Evolutionary conservation across 208 protist genomes (phyloP), one percentile per base, ranked within the genome.

Genomic region (Trypanosoma vivax): DNA sequence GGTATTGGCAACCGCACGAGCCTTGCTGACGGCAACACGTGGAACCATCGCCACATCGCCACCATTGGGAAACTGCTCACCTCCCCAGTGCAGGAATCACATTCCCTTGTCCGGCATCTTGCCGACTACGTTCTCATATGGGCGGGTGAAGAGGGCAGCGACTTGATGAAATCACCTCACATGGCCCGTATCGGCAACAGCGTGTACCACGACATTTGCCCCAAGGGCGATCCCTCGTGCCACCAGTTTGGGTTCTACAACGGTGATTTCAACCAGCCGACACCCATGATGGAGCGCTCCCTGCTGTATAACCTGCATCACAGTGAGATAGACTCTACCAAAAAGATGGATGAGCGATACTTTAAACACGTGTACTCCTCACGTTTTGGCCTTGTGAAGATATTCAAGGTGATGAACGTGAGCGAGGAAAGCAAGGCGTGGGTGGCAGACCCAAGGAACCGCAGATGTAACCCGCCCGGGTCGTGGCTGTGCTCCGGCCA

Each of bases 21-120:
- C 19, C 67, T 99, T 24, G 96, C 97, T 16, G 97, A 99, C 73
- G 98, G 98, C 68, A 99, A 99, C 90, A 99, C 97, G 2, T 99
- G 97, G 95, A 99, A 99, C 71, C 97, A 98, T 77, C 92, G 91
- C 46, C 97, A 99, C 82, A 99, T 99, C 68, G 96, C 96, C 24
- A 95, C 81, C 34, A 93, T 99, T 45, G 97, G 97, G 54, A 86
- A 92, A 71, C 82, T 85, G 64, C 60, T 93, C 40, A 81, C 73
- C 38, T 73, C 70, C 23, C 73, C 73, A 11, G 97, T 99, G 47
- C 79, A 83, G 45, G 62, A 90, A 16, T 90, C 95, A 18, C 92
- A 94, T 74, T 65, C 75, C 14, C 77, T 98, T 50, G 83, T 98
- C 48, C 84, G 86, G 10, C 66, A 85, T 24, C 68, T 98, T 53